These are phyloP conservation scores for Dendryphion nanum DNA, from an alignment of 2,329 filamentous ascomycete genomes.

Conservation along the genomic window DNA sequence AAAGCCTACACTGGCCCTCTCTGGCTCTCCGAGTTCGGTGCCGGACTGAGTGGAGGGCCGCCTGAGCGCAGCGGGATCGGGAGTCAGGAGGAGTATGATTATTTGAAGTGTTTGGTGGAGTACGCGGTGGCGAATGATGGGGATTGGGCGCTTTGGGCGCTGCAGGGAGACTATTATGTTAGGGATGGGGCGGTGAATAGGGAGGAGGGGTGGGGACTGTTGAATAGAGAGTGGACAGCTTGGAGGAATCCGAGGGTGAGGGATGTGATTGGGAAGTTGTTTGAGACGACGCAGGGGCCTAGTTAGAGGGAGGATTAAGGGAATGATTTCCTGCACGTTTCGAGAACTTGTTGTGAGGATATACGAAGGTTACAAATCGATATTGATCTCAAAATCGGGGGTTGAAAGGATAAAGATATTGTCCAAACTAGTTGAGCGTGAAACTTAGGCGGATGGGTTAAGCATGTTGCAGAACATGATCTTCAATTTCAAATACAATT, in stretches of 20 bases:
- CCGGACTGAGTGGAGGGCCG: constrained; percentile 28
- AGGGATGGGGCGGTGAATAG: constrained; percentile 49
- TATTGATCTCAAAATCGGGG: too few relatives aligned
- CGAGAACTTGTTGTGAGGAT: too few relatives aligned
- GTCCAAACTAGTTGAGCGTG: too few relatives aligned
- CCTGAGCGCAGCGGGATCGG: constrained; percentile 11
- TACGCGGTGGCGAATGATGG: constrained; percentile 56
- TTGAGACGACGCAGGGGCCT: constrained; percentile 44
- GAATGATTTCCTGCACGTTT: too few relatives aligned
- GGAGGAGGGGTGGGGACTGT: constrained; percentile 52
- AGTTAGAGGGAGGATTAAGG: too few relatives aligned
- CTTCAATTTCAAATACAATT: too few relatives aligned
- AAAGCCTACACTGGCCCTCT: constrained; percentile 52
- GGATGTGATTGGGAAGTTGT: constrained; percentile 39
- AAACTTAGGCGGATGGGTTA: too few relatives aligned
- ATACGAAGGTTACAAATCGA: too few relatives aligned
- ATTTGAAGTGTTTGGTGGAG: constrained; percentile 46
- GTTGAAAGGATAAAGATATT: too few relatives aligned
- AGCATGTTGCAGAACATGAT: too few relatives aligned
- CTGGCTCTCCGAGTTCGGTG: constrained; percentile 58
- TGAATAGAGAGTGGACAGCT: constrained; percentile 43
- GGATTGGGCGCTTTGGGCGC: constrained; percentile 58
- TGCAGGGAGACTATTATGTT: constrained; percentile 60
- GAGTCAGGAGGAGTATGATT: constrained; percentile 16
- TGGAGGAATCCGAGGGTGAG: constrained; percentile 39